Conservation (phyloP, 805 yeast species). For the Lipomyces lipofer region DNA sequence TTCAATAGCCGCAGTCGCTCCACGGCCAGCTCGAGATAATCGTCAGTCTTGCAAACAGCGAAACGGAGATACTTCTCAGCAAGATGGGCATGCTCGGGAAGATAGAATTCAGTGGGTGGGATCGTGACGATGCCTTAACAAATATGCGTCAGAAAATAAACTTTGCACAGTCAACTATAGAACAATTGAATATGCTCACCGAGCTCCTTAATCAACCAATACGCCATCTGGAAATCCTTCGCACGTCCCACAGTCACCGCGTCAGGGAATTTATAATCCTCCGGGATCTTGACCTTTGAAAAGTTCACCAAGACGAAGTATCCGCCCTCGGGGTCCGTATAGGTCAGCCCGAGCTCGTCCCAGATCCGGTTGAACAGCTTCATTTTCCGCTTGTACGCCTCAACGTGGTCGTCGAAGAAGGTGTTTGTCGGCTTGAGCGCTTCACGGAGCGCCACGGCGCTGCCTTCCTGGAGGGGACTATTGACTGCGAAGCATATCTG, state of each 20-base stretch:
- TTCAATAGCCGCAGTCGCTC: constrained; percentile 68
- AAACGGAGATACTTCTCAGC: constrained; percentile 87
- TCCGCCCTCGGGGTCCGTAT: constrained; percentile 90
- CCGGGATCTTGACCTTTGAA: constrained; percentile 76
- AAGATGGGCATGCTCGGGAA: constrained; percentile 65
- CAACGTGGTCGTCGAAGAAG: constrained; percentile 71
- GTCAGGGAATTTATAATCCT: constrained; percentile 67
- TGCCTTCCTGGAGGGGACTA: constrained; percentile 90
- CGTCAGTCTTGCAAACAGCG: constrained; percentile 94
- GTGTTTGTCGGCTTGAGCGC: constrained; percentile 53
- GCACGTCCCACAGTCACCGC: constrained; percentile 64
- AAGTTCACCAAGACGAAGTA: constrained; percentile 89
- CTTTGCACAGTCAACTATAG: too few species aligned
- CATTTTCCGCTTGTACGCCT: constrained; percentile 69
- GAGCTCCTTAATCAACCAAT: constrained; percentile 87
- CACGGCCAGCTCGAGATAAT: constrained; percentile 76
- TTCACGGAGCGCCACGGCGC: constrained; percentile 68
- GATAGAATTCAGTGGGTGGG: constrained; percentile 95
- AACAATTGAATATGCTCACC: too few species aligned
- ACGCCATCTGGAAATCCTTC: constrained; percentile 82
- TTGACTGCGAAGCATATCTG: constrained; percentile 83
- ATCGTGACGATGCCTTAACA: constrained; percentile 92
- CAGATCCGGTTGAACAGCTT: constrained; percentile 71
- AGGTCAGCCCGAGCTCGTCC: constrained; percentile 85
- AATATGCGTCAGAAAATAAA: too few species aligned